Evolutionary conservation across 2,329 filamentous ascomycete genomes (phyloP), one percentile per base, ranked within the genome.

Genomic region (Alternaria sp.): DNA sequence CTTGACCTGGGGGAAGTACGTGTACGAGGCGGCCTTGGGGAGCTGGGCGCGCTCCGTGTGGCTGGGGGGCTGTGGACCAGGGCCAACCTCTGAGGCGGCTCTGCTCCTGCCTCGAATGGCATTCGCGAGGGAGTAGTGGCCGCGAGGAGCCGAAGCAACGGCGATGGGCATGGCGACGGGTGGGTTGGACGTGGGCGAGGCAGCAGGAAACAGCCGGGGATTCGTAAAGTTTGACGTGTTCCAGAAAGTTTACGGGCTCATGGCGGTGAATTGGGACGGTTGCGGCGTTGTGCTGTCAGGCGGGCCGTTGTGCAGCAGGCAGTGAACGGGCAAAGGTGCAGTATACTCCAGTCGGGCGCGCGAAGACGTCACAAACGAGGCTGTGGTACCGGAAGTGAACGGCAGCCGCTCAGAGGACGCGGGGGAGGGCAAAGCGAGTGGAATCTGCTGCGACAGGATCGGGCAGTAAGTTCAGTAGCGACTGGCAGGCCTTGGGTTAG

Each of bases 21-120:
- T 81, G 68, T 81, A 81, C 46, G 77, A 79, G 26, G 79, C 79
- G 33, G 79, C 76, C 60, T 80, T 80, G 58, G 78, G 76, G 51
- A 81, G 66, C 61, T 76, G 70, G 21, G 67, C 67, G 55, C 70
- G 55, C 43, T 77, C 74, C 6, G 68, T 70, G 20, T 70, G 65
- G 46, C 65, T 68, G 23, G 72, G 71, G 11, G 71, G 68, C 51
- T 65, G 65, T 5, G 71, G 72, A 21, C 62, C 70, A 25, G 69
- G 72, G 21, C 62, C 70, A 25, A 69, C 75, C 54, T 79, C 78
- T 41, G 78, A 79, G 28, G 75, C 69, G 51, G 75, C 76, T 21
- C 76, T 70, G 66, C 68, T 73, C 65, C 78, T 67, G 65, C 73
- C 75, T 23, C 75, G 71, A 45, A 70, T 69, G 50, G 75, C 65